Base-by-base conservation (phyloP, 768 basidiomycete genomes). In the Naematelia encephala region DNA sequence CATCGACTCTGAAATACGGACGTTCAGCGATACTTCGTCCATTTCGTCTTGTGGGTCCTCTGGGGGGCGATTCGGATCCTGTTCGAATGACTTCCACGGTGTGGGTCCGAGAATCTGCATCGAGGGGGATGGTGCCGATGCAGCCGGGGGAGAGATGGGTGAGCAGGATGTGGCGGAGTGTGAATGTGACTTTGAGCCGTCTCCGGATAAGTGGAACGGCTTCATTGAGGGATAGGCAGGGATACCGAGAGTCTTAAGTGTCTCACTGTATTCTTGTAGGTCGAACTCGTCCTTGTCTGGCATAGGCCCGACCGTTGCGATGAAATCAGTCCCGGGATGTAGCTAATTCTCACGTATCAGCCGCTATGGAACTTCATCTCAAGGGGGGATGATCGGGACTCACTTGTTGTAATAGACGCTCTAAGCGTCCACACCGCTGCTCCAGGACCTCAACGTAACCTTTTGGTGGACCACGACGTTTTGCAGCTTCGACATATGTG, bases 401-500 rank as follows among this genome's bases (percentile, higher is more conserved):
- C n/a, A 72, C 74, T 48, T 70, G 61, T 10, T 55, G 54, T 16
- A 74, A 48, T 4, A 78, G 54, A 25, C 60, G 64, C 60, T 78
- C 77, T 49, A 78, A 55, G 14, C 72, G 54, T 14, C 62, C 63
- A 42, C 74, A 72, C n/a, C 76, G 60, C 51, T 71, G 72, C 53
- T 78, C 77, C 2, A 78, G 57, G 11, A 68, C 66, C 48, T 77
- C 77, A 21, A 77, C 54, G 51, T 78, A 69, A 56, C 71, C 74
- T 53, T 69, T 66, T 14, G 73, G 69, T 10, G 71, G 72, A 42
- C 75, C 73, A 25, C 73, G 51, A 48, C 65, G 59, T 56, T 74
- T 77, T 12, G 74, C 77, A 45, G 67, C 68, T 63, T 77, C 76
- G 51, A 78, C 66, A 60, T 77, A 82, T 19, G 84, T 83, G 63